Conservation (phyloP, 2,329 filamentous ascomycete species). For the Aureobasidium sp. region DNA sequence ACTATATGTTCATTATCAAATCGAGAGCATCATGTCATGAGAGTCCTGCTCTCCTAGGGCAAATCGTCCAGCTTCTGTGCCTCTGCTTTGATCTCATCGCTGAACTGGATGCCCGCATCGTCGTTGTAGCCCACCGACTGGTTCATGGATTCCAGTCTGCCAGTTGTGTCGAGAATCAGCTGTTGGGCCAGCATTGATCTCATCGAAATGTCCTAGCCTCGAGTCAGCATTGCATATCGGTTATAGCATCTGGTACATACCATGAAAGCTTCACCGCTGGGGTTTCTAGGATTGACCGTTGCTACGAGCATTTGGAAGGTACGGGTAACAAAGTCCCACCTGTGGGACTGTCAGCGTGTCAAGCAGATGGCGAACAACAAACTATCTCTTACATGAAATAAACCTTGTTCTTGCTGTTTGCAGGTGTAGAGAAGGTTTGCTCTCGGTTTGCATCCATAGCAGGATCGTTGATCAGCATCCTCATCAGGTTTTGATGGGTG, state of each 20-base stretch:
- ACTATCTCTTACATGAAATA: slow-evolving; percentile 17
- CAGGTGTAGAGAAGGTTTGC: slow-evolving; percentile 29
- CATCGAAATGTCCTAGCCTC: background rate
- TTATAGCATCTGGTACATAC: background rate
- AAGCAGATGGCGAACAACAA: background rate
- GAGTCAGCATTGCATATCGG: background rate
- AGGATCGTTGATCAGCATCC: slow-evolving; percentile 23
- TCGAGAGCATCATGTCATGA: background rate
- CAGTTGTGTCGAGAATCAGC: slow-evolving; percentile 6
- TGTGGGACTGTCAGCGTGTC: background rate
- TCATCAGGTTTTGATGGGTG: slow-evolving; percentile 18
- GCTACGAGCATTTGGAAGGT: slow-evolving; percentile 11
- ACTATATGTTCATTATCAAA: background rate
- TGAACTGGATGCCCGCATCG: slow-evolving; percentile 1
- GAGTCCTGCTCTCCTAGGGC: background rate
- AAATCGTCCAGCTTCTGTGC: slow-evolving; percentile 2
- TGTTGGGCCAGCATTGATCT: slow-evolving; percentile 4
- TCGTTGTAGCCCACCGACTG: slow-evolving; percentile 4
- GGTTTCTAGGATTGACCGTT: background rate
- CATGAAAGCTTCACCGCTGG: background rate
- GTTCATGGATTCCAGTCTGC: slow-evolving; percentile 4
- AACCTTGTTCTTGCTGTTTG: slow-evolving; percentile 27
- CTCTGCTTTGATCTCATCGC: background rate
- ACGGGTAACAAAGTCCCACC: slow-evolving; percentile 28
- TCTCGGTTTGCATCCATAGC: slow-evolving; percentile 27